Percentiles rank a stretch among this genome's conserved stretches.
Conservation (phyloP, 371 early-diverging fungal genomes). For the Mucor plumbeus region DNA sequence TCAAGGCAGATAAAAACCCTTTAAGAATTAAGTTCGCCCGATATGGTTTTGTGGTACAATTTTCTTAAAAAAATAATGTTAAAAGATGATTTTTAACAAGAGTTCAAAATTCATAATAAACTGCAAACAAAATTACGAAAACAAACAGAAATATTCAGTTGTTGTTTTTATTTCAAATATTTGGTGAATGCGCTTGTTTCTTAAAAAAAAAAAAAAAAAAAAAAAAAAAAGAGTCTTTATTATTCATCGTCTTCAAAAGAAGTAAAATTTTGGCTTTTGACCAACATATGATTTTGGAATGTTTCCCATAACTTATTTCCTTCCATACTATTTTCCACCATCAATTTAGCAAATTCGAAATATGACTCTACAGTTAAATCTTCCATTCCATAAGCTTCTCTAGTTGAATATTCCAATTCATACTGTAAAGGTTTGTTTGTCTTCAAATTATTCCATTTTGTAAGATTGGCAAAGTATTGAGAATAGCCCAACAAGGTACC, state of each 20-base stretch:
- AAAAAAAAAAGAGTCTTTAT: not conserved
- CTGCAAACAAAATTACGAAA: not conserved
- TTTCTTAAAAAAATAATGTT: no score
- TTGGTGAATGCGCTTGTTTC: no score
- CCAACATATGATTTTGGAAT: constrained; percentile 49
- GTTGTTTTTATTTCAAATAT: no score
- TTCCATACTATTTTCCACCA: constrained; percentile 34
- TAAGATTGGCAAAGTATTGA: constrained; percentile 49
- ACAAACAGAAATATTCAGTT: no score
- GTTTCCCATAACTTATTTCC: constrained; percentile 39
- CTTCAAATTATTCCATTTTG: constrained; percentile 42
- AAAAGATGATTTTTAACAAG: no score
- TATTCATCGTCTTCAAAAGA: constrained; percentile 3
- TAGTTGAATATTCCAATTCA: constrained; percentile 63
- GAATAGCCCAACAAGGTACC: constrained; percentile 39
- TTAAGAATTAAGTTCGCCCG: no score
- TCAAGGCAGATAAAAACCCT: no score
- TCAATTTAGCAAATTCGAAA: constrained; percentile 51
- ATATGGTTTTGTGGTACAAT: no score
- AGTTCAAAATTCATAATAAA: not conserved
- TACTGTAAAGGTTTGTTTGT: constrained; percentile 32
- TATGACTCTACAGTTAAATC: constrained; percentile 63
- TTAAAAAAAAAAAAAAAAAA: no score
- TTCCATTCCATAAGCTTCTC: constrained; percentile 63
- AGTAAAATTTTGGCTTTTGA: constrained; percentile 36